Base-by-base conservation (phyloP, 2,329 filamentous ascomycete genomes). In the Botrytis porri region DNA sequence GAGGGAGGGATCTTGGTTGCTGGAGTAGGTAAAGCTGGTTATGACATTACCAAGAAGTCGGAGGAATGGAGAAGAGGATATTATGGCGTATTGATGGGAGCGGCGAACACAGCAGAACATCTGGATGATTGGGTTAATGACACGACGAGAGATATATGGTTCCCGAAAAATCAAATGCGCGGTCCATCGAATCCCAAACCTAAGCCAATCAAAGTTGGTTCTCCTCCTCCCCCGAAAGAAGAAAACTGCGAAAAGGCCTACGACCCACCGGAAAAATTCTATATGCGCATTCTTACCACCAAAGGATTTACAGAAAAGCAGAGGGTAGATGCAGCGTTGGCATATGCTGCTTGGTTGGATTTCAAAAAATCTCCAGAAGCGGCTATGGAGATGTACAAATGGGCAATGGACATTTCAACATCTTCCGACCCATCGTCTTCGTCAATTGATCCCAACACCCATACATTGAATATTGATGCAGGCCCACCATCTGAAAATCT, bases 41-140 rank as follows among this genome's bases (percentile, higher is more conserved):
- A 73, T 66, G 79, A 82, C 75, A 78, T 80, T n/a, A 75, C 77
- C 3, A 75, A 74, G 12, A 97, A 94, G 84, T 91, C 90, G 75
- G 93, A 97, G 82, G 86, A 91, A 67, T 98, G 95, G 95, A 86
- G 92, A 78, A 86, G 93, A 72, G 94, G 94, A 1, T 98, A 98
- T 82, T 94, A 92, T 79, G 90, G 97, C 79, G 87, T 90, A 4
- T 83, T 98, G 64, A 93, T 98, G 89, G 87, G 91, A 18, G 89
- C 89, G 74, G 95, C 92, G 0, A 88, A 89, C 76, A 89, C 91
- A 0, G 90, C 94, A 7, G 95, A 98, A 82, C 89, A 95, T 77
- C 84, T 97, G 37, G 93, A 97, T 76, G 92, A 92, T 65, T 94
- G 91, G 87, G 85, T 97, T 25, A 85, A 87, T 61, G 94, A 97